Conservation (phyloP, 2,329 filamentous ascomycete genomes). For the Capronia americana region DNA sequence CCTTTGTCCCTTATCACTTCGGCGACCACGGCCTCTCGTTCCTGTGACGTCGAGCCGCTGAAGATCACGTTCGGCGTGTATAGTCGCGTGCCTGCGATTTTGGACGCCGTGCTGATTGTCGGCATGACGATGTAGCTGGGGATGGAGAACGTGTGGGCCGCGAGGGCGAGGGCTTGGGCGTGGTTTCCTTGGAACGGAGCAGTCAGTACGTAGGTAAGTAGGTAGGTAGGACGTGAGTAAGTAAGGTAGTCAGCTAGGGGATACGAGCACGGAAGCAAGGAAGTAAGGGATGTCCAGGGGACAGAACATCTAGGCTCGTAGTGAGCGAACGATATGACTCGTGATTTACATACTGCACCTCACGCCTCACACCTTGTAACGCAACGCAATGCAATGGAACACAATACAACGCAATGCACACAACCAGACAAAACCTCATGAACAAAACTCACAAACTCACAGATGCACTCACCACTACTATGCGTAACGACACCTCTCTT, state of each 20-base stretch:
- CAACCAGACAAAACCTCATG: conserved; percentile 4
- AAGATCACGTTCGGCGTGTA: conserved; percentile 82
- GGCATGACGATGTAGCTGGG: conserved; percentile 94
- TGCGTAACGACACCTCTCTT: conserved; percentile 83
- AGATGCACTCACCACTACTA: conserved; percentile 77
- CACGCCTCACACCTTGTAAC: background rate
- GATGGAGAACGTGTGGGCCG: conserved; percentile 74
- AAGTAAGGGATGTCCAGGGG: background rate
- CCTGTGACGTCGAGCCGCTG: conserved; percentile 77
- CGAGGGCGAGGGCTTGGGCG: conserved; percentile 88
- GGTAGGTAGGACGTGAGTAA: background rate
- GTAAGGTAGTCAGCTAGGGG: background rate
- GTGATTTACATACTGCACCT: background rate
- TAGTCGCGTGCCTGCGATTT: conserved; percentile 79
- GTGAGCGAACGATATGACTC: background rate
- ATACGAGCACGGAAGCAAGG: background rate
- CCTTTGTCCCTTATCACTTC: conserved; percentile 73
- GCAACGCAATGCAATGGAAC: no score
- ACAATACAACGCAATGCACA: background rate
- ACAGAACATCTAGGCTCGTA: background rate
- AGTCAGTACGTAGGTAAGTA: background rate
- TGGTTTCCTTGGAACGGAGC: conserved; percentile 75
- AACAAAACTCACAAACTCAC: conserved; percentile 17
- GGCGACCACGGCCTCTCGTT: conserved; percentile 79
- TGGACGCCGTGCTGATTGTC: conserved; percentile 78